These are phyloP conservation scores for Hibiscus tridactylites DNA, from an alignment of 345 rosid genomes.

Conservation along the genomic window DNA sequence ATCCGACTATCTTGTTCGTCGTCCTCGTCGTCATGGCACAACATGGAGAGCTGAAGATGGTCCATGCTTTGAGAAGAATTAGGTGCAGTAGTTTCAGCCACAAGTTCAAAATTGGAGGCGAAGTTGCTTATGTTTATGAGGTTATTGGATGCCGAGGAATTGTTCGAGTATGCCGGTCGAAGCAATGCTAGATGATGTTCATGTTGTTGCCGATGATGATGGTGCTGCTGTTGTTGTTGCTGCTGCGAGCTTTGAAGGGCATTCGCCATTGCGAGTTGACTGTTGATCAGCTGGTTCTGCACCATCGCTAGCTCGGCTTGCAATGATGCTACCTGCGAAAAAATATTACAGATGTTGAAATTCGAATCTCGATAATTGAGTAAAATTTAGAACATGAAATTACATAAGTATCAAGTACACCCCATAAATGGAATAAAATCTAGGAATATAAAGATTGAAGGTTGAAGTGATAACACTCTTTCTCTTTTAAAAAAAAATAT, in stretches of 20 bases:
- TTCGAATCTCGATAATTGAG: too few species aligned
- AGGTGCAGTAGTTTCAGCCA: conserved; percentile 35
- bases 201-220: conserved; percentile 32
- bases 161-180: conserved; percentile 86
- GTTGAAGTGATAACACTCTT: too few species aligned
- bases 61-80: conserved; percentile 46
- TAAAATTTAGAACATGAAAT: too few species aligned
- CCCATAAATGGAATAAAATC: too few species aligned
- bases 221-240: background rate
- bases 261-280: conserved; percentile 62
- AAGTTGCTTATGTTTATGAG: conserved; percentile 48
- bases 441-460: too few species aligned
- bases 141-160: conserved; percentile 74
- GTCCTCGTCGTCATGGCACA: conserved; percentile 44
- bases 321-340: conserved; percentile 59
- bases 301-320: conserved; percentile 87
- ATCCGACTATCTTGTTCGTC: conserved; percentile 55
- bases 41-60: conserved; percentile 33
- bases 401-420: too few species aligned
- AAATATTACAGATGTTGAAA: too few species aligned
- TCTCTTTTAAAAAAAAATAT: too few species aligned
- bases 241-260: conserved; percentile 38
- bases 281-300: conserved; percentile 67
- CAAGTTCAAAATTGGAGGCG: conserved; percentile 39
- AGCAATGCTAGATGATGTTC: conserved; percentile 34